Evolutionary conservation across 2,329 filamentous ascomycete species (phyloP).

Genomic region (Tricladium varicosporioides): DNA sequence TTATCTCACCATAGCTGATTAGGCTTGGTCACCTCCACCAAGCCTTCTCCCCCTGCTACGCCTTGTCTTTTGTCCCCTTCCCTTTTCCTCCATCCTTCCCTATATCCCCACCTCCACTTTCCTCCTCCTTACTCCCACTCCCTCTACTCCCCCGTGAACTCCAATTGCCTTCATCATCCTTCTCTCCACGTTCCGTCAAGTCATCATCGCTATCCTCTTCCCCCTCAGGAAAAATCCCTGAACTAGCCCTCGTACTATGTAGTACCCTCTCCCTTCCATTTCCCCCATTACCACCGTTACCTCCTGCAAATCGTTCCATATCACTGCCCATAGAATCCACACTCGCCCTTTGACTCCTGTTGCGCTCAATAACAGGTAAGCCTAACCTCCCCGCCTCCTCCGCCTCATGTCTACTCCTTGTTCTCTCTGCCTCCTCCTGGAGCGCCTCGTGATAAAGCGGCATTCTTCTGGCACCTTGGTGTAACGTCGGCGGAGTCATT

Average conservation of each 20-base stretch:
- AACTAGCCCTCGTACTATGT: conserved; percentile 8
- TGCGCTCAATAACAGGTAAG: not conserved
- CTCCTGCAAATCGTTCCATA: not conserved
- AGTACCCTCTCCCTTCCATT: conserved; percentile 1
- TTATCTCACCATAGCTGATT: not conserved
- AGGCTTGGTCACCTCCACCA: not conserved
- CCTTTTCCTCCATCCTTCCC: not conserved
- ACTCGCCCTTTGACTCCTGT: not conserved
- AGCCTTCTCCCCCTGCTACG: not conserved
- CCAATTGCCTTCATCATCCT: not conserved
- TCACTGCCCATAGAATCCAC: conserved; percentile 1
- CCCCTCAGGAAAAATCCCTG: conserved; percentile 8
- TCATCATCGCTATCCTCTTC: not conserved
- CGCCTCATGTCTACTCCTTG: not conserved
- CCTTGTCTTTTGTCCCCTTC: not conserved
- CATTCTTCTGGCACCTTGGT: not conserved
- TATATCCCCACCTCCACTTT: not conserved
- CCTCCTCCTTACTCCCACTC: not conserved
- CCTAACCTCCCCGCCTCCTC: not conserved
- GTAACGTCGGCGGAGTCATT: not conserved
- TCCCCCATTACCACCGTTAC: conserved; percentile 1
- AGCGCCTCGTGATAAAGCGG: conserved; percentile 1
- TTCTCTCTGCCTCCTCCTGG: not conserved
- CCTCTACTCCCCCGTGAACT: not conserved
- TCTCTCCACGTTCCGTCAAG: not conserved